Conservation (phyloP, 2,329 filamentous ascomycete species). For the Kalmusia sp. region DNA sequence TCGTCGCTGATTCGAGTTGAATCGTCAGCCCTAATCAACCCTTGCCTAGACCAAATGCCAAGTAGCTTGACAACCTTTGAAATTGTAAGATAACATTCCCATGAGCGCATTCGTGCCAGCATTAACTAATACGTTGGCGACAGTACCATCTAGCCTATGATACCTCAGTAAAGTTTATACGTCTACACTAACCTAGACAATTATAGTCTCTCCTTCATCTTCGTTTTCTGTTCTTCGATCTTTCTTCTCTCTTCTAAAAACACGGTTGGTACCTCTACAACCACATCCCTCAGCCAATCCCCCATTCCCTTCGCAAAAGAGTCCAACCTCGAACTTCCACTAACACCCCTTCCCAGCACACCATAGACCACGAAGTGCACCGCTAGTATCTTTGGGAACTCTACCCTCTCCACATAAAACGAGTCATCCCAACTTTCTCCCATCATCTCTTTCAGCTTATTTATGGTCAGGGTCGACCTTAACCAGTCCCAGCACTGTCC, state of each 20-base stretch:
- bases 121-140: too few species aligned
- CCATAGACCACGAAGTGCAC: slow-evolving; percentile 49
- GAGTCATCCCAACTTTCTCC: slow-evolving; percentile 31
- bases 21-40: too few species aligned
- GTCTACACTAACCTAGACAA: too few species aligned
- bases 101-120: too few species aligned
- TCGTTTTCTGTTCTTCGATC: neutral
- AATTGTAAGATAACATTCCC: too few species aligned
- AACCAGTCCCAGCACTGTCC: slow-evolving; percentile 41
- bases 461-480: slow-evolving; percentile 32
- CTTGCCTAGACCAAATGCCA: too few species aligned
- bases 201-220: too few species aligned
- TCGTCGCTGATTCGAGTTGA: too few species aligned
- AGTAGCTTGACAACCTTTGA: too few species aligned
- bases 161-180: too few species aligned
- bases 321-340: slow-evolving; percentile 57
- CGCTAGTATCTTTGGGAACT: slow-evolving; percentile 38
- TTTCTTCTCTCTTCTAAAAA: neutral
- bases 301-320: slow-evolving; percentile 61
- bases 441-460: slow-evolving; percentile 35
- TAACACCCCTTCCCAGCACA: slow-evolving; percentile 51
- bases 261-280: slow-evolving; percentile 31
- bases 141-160: too few species aligned
- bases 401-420: slow-evolving; percentile 38
- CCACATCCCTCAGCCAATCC: slow-evolving; percentile 57